Conservation (phyloP, 1,284 basidiomycete species). For the Melanopsichium pennsylvanicum region DNA sequence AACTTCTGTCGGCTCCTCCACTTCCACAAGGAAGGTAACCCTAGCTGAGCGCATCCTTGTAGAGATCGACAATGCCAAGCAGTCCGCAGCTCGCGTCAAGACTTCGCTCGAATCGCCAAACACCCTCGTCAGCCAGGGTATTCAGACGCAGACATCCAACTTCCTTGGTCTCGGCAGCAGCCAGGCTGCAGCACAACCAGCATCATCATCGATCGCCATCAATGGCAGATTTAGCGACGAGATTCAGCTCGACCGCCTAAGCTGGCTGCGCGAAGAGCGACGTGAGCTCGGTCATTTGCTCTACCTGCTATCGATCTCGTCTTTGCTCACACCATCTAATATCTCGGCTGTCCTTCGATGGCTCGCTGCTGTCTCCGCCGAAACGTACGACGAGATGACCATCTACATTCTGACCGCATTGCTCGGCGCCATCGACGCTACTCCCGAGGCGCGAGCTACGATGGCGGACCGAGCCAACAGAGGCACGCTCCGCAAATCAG, state of each 20-base stretch:
- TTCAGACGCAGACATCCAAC: constrained; percentile 38
- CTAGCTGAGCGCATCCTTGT: constrained; percentile 46
- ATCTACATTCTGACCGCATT: constrained; percentile 77
- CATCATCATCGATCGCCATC: constrained; percentile 13
- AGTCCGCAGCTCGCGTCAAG: constrained; percentile 33
- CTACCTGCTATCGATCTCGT: constrained; percentile 58
- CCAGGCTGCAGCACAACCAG: constrained; percentile 17
- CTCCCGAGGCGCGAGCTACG: constrained; percentile 67
- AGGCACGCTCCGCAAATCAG: constrained; percentile 29
- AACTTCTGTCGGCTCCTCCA: constrained; percentile 10
- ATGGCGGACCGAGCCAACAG: constrained; percentile 46
- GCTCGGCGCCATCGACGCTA: constrained; percentile 75
- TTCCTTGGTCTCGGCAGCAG: constrained; percentile 39
- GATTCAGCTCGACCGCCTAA: constrained; percentile 58
- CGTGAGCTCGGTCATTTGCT: constrained; percentile 58
- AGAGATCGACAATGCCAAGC: constrained; percentile 45
- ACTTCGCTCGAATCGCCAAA: constrained; percentile 39
- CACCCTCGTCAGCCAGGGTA: constrained; percentile 18
- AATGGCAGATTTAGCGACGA: constrained; percentile 54
- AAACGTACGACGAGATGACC: constrained; percentile 67
- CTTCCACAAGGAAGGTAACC: constrained; percentile 18
- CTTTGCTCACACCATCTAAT: constrained; percentile 46
- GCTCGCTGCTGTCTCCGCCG: constrained; percentile 48
- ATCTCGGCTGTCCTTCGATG: constrained; percentile 46
- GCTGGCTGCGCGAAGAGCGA: constrained; percentile 55